Evolutionary conservation across 768 basidiomycete species (phyloP), one percentile per base, ranked within the genome.

Genomic region (Pleurotus ostreatus): DNA sequence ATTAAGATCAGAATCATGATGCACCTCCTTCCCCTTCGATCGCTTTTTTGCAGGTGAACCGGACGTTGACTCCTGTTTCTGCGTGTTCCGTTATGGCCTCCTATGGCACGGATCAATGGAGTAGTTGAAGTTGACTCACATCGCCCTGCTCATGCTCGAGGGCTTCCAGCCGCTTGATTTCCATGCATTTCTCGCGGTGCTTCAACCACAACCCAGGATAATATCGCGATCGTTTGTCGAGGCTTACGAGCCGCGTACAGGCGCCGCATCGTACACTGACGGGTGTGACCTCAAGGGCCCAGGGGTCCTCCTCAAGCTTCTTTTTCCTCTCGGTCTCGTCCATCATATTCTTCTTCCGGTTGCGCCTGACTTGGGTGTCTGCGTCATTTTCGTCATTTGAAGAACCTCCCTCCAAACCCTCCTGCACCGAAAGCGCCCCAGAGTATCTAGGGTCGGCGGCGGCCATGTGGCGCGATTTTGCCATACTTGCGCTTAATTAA

Each of bases 191-290:
- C 15, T 55, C 55, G 15, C 59, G 59, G 46, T 66, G 65, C 47
- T 66, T 66, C 3, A 52, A 11, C 65, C 65, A 66, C 20, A 63
- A 56, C 20, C 65, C 63, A 38, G 59, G 59, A 46, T 66, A 66
- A 46, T 65, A 66, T 15, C 57, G 49, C 9, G 58, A 55, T 13
- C 64, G 56, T 26, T 58, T 63, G 22, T 66, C 65, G n/a, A 66
- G 58, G 18, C 56, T 62, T 25, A 63, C 59, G 1, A 48, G 56
- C 30, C 57, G 57, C 15, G 34, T 34, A 46, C 65, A 66, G 13
- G 53, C 65, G 3, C 48, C 53, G 40, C 65, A 66, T 20, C 56
- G 55, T 4, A 66, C 65, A 30, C 59, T 63, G 20, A 55, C 57
- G 2, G 64, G 62, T 38, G 38, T 49, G 20, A 66, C 64, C 13